These are phyloP conservation scores for Aegilops longissima DNA, from an alignment of 176 grass and related monocot species.

Conservation along the genomic window DNA sequence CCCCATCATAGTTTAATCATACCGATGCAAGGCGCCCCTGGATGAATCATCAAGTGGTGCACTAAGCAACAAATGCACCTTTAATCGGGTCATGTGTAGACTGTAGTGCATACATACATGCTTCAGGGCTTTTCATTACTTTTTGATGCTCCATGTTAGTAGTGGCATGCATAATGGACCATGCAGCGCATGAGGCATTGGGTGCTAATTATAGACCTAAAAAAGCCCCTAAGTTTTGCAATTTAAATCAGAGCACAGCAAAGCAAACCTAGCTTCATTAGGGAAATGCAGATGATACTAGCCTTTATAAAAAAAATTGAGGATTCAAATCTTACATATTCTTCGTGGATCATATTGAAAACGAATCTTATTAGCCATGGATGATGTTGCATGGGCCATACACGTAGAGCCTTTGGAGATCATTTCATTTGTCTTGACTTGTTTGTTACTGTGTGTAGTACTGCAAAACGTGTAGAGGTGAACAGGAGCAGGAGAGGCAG, in stretches of 20 bases:
- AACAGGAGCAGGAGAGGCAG: background rate
- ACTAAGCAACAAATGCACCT: conserved; percentile 46
- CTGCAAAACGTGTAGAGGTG: conserved; percentile 22
- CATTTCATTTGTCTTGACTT: background rate
- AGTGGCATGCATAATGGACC: conserved; percentile 49
- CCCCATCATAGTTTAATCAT: conserved; percentile 52
- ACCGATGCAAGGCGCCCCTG: conserved; percentile 8
- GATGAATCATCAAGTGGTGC: conserved; percentile 50
- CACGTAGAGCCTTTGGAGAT: too few relatives aligned
- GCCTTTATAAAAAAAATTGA: background rate
- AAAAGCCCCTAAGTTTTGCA: background rate
- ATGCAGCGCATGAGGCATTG: conserved; percentile 30
- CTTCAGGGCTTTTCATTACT: conserved; percentile 34
- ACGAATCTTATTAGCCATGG: background rate
- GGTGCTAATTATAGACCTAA: conserved; percentile 13
- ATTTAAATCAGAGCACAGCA: too few relatives aligned
- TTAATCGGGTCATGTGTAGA: conserved; percentile 34
- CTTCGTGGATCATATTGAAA: background rate
- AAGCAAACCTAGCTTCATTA: too few relatives aligned
- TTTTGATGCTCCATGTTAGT: conserved; percentile 38
- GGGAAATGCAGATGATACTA: too few relatives aligned
- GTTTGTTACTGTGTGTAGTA: too few relatives aligned
- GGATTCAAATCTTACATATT: background rate
- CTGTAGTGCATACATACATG: too few relatives aligned
- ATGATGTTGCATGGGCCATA: background rate